Conservation (phyloP, 2,329 filamentous ascomycete genomes). For the Trichoderma oligosporum region DNA sequence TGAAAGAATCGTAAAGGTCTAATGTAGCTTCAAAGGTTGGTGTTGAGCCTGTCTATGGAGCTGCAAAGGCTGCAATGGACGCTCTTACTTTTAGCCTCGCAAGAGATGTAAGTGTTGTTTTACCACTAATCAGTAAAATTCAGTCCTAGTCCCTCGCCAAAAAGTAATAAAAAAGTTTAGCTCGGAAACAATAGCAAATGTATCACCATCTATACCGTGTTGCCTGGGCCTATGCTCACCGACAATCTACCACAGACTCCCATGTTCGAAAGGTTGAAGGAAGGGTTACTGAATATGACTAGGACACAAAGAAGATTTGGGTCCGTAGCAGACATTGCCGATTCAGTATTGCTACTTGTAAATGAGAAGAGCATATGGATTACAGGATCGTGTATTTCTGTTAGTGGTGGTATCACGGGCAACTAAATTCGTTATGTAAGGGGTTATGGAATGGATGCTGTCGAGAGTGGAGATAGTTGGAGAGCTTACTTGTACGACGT, state of each 20-base stretch:
- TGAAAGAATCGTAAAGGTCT: background rate
- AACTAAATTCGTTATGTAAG: background rate
- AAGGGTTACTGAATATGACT: slow-evolving; percentile 25
- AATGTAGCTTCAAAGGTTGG: slow-evolving; percentile 14
- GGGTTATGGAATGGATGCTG: background rate
- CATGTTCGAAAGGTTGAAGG: slow-evolving; percentile 14
- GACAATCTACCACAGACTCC: slow-evolving; percentile 26
- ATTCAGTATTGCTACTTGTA: slow-evolving; percentile 21
- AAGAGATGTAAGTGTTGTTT: slow-evolving; percentile 26
- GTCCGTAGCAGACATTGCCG: slow-evolving; percentile 36
- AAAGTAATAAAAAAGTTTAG: background rate
- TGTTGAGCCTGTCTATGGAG: slow-evolving; percentile 20
- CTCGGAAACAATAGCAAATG: slow-evolving; percentile 19
- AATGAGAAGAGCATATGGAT: slow-evolving; percentile 25
- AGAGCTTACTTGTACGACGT: too few relatives aligned
- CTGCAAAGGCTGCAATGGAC: slow-evolving; percentile 34
- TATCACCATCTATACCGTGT: slow-evolving; percentile 38
- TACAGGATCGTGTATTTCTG: slow-evolving; percentile 24
- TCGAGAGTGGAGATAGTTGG: background rate
- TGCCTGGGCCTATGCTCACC: slow-evolving; percentile 36
- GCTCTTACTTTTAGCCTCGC: slow-evolving; percentile 32
- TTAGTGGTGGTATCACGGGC: slow-evolving; percentile 22
- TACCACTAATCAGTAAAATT: too few relatives aligned
- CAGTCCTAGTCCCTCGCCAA: fast-evolving
- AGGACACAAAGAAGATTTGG: slow-evolving; percentile 32